Conservation (phyloP, 352 stramenopile species). For the Phytophthora hibernalis region DNA sequence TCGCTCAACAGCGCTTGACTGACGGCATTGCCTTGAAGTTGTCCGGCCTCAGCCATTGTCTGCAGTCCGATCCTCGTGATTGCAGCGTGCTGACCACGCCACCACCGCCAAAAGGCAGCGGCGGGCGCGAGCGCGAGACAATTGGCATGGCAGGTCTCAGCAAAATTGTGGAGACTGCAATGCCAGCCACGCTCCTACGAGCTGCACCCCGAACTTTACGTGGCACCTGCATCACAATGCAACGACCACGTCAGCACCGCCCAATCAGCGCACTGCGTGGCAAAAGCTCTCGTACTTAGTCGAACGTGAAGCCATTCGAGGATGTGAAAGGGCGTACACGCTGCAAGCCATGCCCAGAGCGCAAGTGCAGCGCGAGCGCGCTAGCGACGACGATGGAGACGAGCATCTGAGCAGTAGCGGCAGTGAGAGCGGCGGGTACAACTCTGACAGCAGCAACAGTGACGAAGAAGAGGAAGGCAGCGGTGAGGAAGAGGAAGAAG, state of each 20-base stretch:
- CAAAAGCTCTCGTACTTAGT: conserved; percentile 40
- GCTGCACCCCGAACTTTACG: conserved; percentile 20
- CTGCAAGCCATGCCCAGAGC: conserved; percentile 16
- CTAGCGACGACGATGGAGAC: conserved; percentile 3
- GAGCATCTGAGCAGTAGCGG: conserved; percentile 4
- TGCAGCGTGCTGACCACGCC: neutral
- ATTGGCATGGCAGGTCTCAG: too few species aligned
- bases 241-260: conserved; percentile 13
- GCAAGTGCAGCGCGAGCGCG: conserved; percentile 5
- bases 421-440: conserved; percentile 18
- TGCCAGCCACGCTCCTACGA: conserved; percentile 29
- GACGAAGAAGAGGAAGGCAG: neutral
- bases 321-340: conserved; percentile 24
- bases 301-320: conserved; percentile 19
- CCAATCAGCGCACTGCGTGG: conserved; percentile 47
- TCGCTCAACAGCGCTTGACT: conserved; percentile 8
- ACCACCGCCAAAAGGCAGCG: neutral
- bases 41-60: neutral
- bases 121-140: neutral
- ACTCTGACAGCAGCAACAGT: conserved; percentile 24
- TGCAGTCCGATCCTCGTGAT: neutral
- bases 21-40: neutral
- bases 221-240: conserved; percentile 24
- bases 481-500: conserved; percentile 25
- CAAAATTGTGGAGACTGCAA: too few species aligned